A percentile compares a stretch with the other conserved stretches of the same genome.
Conservation (phyloP, 2,329 filamentous ascomycete species). For the Westerdykella aurantiaca region DNA sequence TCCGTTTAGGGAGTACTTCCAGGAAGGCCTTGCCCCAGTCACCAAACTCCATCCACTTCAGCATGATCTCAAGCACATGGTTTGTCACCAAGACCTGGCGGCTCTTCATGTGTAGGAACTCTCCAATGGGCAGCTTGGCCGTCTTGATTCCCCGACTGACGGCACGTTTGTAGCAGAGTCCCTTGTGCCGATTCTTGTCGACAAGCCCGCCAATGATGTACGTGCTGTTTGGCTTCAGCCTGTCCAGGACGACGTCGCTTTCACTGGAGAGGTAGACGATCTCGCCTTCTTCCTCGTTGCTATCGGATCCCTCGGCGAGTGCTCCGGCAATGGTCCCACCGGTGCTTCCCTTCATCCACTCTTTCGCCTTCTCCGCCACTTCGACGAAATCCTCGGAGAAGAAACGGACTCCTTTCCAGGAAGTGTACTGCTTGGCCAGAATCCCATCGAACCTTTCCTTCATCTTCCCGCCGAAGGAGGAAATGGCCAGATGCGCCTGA, state of each 20-base stretch:
- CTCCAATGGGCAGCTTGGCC: conserved; percentile 87
- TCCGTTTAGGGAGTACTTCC: conserved; percentile 82
- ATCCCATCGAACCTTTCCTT: conserved; percentile 74
- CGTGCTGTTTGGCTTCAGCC: conserved; percentile 78
- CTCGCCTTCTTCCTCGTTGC: conserved; percentile 40
- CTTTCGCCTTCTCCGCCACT: conserved; percentile 60
- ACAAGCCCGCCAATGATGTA: conserved; percentile 94
- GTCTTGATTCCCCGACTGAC: conserved; percentile 71
- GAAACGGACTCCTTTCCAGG: conserved; percentile 76
- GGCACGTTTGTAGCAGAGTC: conserved; percentile 81
- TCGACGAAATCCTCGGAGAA: conserved; percentile 67
- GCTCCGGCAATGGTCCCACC: conserved; percentile 57
- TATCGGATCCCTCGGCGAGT: conserved; percentile 38
- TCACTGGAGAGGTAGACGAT: conserved; percentile 89
- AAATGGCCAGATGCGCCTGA: conserved; percentile 67
- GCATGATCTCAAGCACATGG: conserved; percentile 95
- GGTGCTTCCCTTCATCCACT: conserved; percentile 57
- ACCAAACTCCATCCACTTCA: conserved; percentile 81
- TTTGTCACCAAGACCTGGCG: conserved; percentile 86
- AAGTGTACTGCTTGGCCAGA: conserved; percentile 62
- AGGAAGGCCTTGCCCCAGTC: conserved; percentile 91
- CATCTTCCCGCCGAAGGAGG: conserved; percentile 69
- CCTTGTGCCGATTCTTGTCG: conserved; percentile 94
- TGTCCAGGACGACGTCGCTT: conserved; percentile 75
- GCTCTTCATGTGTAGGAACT: conserved; percentile 87